phyloP scores from a whole-genome alignment of 352 stramenopile species.

The Globisporangium radiosum region DNA sequence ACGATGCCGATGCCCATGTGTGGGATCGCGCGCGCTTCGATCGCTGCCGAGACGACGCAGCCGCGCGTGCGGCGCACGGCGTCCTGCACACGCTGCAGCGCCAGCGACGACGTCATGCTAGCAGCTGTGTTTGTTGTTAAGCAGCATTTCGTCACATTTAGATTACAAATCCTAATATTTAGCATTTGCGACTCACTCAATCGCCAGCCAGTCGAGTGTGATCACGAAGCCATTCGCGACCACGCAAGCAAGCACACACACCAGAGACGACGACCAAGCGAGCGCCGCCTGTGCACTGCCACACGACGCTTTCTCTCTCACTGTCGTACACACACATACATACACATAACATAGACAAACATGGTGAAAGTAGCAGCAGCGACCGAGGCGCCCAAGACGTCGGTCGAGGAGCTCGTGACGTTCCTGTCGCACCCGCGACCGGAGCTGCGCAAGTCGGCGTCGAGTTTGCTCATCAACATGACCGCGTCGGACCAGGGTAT shows the following conservation, averaged over 20 bases:
- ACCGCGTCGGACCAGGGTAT: constrained; percentile 77
- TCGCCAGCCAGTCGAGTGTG: not conserved
- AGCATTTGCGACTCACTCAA: not conserved
- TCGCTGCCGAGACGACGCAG: constrained; percentile 40
- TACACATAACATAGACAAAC: not conserved
- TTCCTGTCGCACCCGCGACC: constrained; percentile 80
- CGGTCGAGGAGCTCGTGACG: constrained; percentile 74
- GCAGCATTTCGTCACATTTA: not conserved
- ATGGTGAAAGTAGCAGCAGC: constrained; percentile 35
- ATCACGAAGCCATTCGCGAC: constrained; percentile 4
- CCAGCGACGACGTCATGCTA: constrained; percentile 4
- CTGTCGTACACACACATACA: not conserved
- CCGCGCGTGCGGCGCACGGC: constrained; percentile 43
- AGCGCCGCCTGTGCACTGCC: not conserved
- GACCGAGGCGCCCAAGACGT: constrained; percentile 53
- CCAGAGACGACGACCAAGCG: not conserved
- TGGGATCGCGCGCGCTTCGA: constrained; percentile 39
- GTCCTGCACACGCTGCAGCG: constrained; percentile 44
- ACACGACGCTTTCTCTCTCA: not conserved
- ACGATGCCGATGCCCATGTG: constrained; percentile 67
- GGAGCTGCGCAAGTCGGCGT: constrained; percentile 81
- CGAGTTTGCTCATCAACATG: constrained; percentile 74
- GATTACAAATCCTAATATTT: not conserved
- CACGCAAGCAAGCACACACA: not conserved
- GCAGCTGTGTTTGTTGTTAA: not conserved